phyloP scores from a whole-genome alignment of 768 basidiomycete genomes.

The Kwoniella bestiolae region DNA sequence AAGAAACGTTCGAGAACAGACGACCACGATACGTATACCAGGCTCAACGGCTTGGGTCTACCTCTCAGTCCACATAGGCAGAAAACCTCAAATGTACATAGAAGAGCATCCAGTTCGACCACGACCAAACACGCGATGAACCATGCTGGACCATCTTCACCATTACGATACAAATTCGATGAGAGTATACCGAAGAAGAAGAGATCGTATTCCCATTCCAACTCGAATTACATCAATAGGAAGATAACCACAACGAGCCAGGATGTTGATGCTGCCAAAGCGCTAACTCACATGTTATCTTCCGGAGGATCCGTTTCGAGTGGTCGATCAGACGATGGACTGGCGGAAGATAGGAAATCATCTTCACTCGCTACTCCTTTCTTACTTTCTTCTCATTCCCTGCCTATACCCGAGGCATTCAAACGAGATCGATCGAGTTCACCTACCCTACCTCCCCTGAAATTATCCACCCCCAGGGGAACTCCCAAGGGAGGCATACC shows the following conservation, averaged over 20 bases:
- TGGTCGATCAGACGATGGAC: slow-evolving; percentile 12
- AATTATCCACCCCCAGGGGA: slow-evolving; percentile 10
- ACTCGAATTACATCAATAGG: neutral
- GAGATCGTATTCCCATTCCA: slow-evolving; percentile 45
- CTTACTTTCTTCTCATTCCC: slow-evolving; percentile 17
- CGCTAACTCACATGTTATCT: slow-evolving; percentile 49
- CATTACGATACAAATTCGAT: slow-evolving; percentile 17
- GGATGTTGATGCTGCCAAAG: slow-evolving; percentile 54
- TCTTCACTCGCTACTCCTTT: neutral
- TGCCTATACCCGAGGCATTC: slow-evolving; percentile 32
- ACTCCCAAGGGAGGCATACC: slow-evolving; percentile 15
- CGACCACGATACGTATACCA: slow-evolving; percentile 16
- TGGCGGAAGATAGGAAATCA: neutral
- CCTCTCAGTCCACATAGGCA: slow-evolving; percentile 8
- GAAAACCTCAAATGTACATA: slow-evolving; percentile 11
- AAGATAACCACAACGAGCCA: slow-evolving; percentile 36
- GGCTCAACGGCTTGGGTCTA: slow-evolving; percentile 13
- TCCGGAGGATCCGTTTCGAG: slow-evolving; percentile 25
- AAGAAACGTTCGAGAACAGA: slow-evolving; percentile 39
- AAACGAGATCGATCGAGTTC: slow-evolving; percentile 11
- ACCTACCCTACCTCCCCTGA: slow-evolving; percentile 14
- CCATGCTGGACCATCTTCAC: slow-evolving; percentile 16
- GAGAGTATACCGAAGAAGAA: slow-evolving; percentile 32
- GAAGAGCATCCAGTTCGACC: slow-evolving; percentile 22
- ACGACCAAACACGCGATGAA: neutral